phyloP scores from a whole-genome alignment of 73 alveolate species.

The Effrenium voratum region DNA sequence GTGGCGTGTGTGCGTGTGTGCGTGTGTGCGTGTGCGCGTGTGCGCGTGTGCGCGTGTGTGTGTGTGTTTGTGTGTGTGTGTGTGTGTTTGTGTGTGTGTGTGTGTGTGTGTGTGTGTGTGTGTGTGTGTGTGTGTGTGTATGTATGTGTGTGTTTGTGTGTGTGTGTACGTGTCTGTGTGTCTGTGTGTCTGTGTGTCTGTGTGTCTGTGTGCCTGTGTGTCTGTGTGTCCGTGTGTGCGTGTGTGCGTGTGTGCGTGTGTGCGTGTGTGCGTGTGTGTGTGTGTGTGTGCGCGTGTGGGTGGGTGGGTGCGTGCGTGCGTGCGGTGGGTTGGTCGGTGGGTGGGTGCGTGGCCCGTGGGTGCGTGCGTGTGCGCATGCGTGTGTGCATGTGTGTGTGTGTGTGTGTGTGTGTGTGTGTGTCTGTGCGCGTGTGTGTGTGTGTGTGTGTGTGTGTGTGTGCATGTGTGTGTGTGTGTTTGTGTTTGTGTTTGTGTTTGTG shows the following conservation, averaged over 20 bases:
- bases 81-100: too few species aligned
- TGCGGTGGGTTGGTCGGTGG: background rate
- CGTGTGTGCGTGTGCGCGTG: too few species aligned
- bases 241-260: constrained; percentile 4
- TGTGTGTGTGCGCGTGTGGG: constrained; percentile 11
- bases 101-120: too few species aligned
- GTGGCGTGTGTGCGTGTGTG: too few species aligned
- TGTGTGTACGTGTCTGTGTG: too few species aligned
- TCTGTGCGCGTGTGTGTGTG: constrained; percentile 18
- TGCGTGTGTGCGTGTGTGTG: constrained; percentile 19
- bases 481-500: background rate
- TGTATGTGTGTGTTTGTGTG: too few species aligned
- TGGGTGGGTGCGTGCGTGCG: background rate
- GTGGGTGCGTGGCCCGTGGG: background rate
- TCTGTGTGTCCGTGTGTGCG: background rate
- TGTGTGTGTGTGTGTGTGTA: too few species aligned
- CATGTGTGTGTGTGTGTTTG: background rate
- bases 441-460: constrained; percentile 32
- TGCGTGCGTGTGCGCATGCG: background rate
- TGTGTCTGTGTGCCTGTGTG: too few species aligned
- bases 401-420: constrained; percentile 27
- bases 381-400: constrained; percentile 23
- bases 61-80: too few species aligned
- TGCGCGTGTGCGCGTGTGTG: too few species aligned
- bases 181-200: too few species aligned